These are phyloP conservation scores for Podila verticillata DNA, from an alignment of 192 early-diverging fungal species.

Conservation along the genomic window DNA sequence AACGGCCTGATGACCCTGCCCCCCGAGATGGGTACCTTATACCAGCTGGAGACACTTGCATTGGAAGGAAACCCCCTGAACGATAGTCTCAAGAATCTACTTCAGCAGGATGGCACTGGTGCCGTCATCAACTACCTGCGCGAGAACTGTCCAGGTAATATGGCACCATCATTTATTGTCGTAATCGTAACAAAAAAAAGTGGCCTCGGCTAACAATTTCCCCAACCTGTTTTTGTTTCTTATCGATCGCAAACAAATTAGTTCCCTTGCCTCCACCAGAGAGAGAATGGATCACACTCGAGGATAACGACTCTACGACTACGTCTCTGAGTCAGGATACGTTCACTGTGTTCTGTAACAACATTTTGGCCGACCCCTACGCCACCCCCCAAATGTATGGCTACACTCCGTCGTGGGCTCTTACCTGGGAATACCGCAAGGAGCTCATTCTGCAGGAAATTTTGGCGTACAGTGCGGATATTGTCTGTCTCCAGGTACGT, in stretches of 20 bases:
- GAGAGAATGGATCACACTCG: conserved; percentile 90
- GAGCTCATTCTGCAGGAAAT: conserved; percentile 90
- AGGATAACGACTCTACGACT: conserved; percentile 70
- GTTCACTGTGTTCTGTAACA: conserved; percentile 93
- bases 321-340: conserved; percentile 71
- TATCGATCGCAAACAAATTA: conserved; percentile 27
- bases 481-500: conserved; percentile 88
- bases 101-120: conserved; percentile 89
- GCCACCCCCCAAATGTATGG: conserved; percentile 88
- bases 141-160: conserved; percentile 84
- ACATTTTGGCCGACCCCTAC: conserved; percentile 90
- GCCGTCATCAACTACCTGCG: conserved; percentile 87
- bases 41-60: conserved; percentile 89
- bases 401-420: conserved; percentile 95
- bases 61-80: conserved; percentile 95
- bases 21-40: conserved; percentile 88
- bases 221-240: too few species aligned
- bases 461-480: conserved; percentile 85
- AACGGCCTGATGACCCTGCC: conserved; percentile 89
- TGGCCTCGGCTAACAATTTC: too few species aligned
- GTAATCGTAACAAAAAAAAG: too few species aligned
- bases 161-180: neutral
- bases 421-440: conserved; percentile 93
- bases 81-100: conserved; percentile 77
- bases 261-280: conserved; percentile 83